These are phyloP conservation scores for Trypanosoma theileri DNA, from an alignment of 208 protist genomes.

Conservation along the genomic window DNA sequence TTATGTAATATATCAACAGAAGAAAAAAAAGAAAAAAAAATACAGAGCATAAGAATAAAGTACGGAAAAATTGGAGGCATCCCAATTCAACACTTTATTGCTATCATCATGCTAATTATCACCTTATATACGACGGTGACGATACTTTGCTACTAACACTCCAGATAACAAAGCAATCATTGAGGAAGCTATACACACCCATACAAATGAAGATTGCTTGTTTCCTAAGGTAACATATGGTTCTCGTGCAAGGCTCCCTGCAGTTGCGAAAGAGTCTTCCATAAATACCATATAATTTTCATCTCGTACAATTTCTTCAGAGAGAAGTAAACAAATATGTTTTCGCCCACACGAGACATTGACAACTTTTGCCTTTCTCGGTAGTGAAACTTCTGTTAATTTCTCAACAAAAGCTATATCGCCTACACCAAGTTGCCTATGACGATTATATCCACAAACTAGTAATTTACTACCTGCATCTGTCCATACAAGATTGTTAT, in stretches of 20 bases:
- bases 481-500: conserved; percentile 21
- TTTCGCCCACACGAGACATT: conserved; percentile 24
- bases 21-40: not conserved
- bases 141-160: conserved; percentile 3
- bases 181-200: not conserved
- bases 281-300: conserved; percentile 17
- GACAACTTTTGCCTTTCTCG: conserved; percentile 19
- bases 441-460: conserved; percentile 13
- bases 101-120: not conserved
- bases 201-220: conserved; percentile 1
- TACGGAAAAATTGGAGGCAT: too few species aligned
- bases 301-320: conserved; percentile 9
- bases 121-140: not conserved
- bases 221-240: not conserved
- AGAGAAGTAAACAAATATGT: conserved; percentile 21
- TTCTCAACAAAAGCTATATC: conserved; percentile 6
- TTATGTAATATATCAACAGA: not conserved
- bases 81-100: not conserved
- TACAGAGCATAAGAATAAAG: not conserved
- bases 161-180: not conserved
- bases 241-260: not conserved
- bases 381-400: conserved; percentile 15
- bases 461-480: conserved; percentile 12
- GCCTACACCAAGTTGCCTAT: conserved; percentile 17
- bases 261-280: conserved; percentile 14